Evolutionary conservation across 1,284 basidiomycete species (phyloP), one percentile per base, ranked within the genome.

Genomic region (Ustilago xerochloae): DNA sequence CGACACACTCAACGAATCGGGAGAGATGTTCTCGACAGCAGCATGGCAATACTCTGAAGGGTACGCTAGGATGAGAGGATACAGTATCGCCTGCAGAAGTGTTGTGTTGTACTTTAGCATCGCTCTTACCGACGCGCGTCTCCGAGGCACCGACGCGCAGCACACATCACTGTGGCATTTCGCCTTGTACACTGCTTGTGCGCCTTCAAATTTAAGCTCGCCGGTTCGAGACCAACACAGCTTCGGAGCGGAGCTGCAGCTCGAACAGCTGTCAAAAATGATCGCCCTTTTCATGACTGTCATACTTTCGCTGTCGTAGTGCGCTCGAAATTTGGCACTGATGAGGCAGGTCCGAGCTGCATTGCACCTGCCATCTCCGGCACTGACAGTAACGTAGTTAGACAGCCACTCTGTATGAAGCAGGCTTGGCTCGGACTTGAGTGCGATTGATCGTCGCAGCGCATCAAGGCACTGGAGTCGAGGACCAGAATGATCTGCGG

Each of bases 71-170:
- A n/a, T 43, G 4, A 13, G 41, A 43, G 41, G 41, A 8, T 43
- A 10, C 38, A 39, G 41, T 43, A 26, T 39, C 38, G 20, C n/a
- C 16, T 8, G 26, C 41, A 26, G 22, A 10, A 9, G 26, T 16
- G 12, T 18, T 39, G 26, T 10, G 18, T 41, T 10, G 22, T n/a
- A 36, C 16, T 18, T 28, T 6, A 46, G 18, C 43, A 26, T 12
- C 10, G 22, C 16, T 22, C 22, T 36, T 50, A 51, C 61, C 64
- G 59, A 63, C 43, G 56, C 56, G 61, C 61, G 57, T 60, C 61
- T 57, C 61, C 61, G 66, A 69, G 56, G 60, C 30, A 52, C 66
- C 66, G 61, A 69, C 66, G 61, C 66, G 66, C 66, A 69, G 56
- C 61, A 39, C 39, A 69, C 66, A 69, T 63, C n/a, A n/a, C n/a